Base-by-base conservation (phyloP, 495 filamentous ascomycete species). In the Margaritispora aquatica region DNA sequence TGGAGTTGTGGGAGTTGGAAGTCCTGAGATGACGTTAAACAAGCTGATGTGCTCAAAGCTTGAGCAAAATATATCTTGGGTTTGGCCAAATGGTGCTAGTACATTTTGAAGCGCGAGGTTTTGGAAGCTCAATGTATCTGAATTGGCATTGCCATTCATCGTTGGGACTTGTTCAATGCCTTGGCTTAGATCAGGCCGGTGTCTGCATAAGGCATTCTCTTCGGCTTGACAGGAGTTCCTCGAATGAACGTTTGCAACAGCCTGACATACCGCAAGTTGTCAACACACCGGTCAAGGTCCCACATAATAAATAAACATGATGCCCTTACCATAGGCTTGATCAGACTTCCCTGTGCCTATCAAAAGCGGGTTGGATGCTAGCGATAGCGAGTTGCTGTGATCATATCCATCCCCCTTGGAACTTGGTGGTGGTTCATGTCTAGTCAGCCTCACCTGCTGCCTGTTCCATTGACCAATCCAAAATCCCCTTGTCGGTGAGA, bases 371-470 rank as follows among this genome's bases (percentile, higher is more conserved):
- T 13, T 13, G n/a, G 13, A 34, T 34, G 5, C 29, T 34, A 5
- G 29, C 13, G 5, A 13, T 13, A 13, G 5, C 5, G 17, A 22
- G 26, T 44, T 44, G 3, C 38, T 48, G 15, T 8, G 1, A 48
- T 49, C 54, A 27, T 4, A 17, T 44, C 19, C n/a, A n/a, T 34
- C 29, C 15, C 15, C 38, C 38, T 44, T 44, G 47, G n/a, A 23
- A 24, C 19, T 8, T 38, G 27, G 44, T 15, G 1, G 17, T 44
- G 29, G 55, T 58, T 51, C 55, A 51, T 38, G 5, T 44, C 36
- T 19, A n/a, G 29, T 59, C 57, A 59, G 57, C 57, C 57, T 54
- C 23, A 36, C 50, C 24, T 24, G 57, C 31, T 49, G 15, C 46
- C 31, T 53, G 29, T 48, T 36, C 34, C 21, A 26, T 17, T 19